Percentiles rank a stretch among this genome's conserved stretches.
Evolutionary conservation across 1,284 basidiomycete genomes (phyloP).

Genomic region (Trichosporon inkin): DNA sequence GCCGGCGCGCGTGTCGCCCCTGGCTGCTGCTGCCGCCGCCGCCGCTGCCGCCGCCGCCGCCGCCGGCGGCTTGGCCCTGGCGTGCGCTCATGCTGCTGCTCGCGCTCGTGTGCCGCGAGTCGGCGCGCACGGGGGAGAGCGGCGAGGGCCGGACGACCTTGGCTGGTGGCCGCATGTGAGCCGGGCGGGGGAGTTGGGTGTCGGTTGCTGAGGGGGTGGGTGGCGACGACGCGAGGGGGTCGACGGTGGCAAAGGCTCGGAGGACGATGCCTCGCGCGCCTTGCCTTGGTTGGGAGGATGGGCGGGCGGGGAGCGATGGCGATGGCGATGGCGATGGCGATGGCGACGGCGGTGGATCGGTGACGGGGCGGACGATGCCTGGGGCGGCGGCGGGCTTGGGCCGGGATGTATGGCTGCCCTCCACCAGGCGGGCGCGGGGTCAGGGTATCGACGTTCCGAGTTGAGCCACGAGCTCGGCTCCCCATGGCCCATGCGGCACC

Average conservation of each 20-base stretch:
- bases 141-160: not conserved
- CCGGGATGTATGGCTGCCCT: no score
- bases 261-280: slow-evolving; percentile 7
- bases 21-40: no score
- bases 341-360: not conserved
- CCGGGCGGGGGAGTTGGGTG: no score
- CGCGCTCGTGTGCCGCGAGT: not conserved
- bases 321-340: not conserved
- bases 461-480: no score
- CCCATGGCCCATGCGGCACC: no score
- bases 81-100: not conserved
- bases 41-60: no score
- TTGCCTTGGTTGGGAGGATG: not conserved
- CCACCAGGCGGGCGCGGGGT: no score
- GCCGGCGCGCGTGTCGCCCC: not conserved
- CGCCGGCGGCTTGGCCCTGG: not conserved
- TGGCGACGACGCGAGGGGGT: not conserved
- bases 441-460: no score
- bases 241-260: not conserved
- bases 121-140: not conserved
- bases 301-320: not conserved
- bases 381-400: no score
- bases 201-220: no score
- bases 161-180: not conserved
- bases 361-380: no score